Conservation (phyloP, 805 yeast genomes). For the Nakazawaea holstii region DNA sequence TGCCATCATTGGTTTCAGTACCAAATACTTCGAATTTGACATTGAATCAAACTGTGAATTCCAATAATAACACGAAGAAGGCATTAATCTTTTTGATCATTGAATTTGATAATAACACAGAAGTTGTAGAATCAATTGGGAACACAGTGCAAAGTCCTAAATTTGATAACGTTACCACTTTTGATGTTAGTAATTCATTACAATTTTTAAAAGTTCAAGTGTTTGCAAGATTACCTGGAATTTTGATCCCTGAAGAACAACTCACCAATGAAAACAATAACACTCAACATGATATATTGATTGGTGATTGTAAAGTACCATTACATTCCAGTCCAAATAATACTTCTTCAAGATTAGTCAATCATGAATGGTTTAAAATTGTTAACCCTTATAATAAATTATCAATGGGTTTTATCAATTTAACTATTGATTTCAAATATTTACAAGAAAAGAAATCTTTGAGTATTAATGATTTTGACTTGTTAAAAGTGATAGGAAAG, state of each 20-base stretch:
- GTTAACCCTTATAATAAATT: slow-evolving; percentile 27
- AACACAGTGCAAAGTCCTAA: slow-evolving; percentile 75
- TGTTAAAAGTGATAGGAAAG: slow-evolving; percentile 92
- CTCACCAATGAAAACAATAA: slow-evolving; percentile 16
- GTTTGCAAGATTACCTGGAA: slow-evolving; percentile 72
- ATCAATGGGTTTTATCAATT: slow-evolving; percentile 34
- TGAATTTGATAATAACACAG: slow-evolving; percentile 93
- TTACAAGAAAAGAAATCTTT: slow-evolving; percentile 52
- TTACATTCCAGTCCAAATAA: slow-evolving; percentile 34
- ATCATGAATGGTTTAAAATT: slow-evolving; percentile 51
- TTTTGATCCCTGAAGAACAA: slow-evolving; percentile 42
- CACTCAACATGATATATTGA: slow-evolving; percentile 57
- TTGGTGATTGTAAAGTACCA: slow-evolving; percentile 66
- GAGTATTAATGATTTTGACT: slow-evolving; percentile 85
- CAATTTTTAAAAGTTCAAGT: slow-evolving; percentile 70
- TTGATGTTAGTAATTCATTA: slow-evolving; percentile 69
- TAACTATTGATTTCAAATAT: slow-evolving; percentile 68
- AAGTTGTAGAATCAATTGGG: slow-evolving; percentile 78
- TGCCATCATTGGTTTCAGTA: slow-evolving; percentile 46
- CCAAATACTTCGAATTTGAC: slow-evolving; percentile 29
- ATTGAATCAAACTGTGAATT: slow-evolving; percentile 34
- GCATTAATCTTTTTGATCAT: slow-evolving; percentile 79
- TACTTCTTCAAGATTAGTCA: slow-evolving; percentile 51
- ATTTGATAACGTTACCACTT: slow-evolving; percentile 86
- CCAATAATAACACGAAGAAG: slow-evolving; percentile 49